Base-by-base conservation (phyloP, 2,329 filamentous ascomycete species). In the Cladosporium halotolerans region DNA sequence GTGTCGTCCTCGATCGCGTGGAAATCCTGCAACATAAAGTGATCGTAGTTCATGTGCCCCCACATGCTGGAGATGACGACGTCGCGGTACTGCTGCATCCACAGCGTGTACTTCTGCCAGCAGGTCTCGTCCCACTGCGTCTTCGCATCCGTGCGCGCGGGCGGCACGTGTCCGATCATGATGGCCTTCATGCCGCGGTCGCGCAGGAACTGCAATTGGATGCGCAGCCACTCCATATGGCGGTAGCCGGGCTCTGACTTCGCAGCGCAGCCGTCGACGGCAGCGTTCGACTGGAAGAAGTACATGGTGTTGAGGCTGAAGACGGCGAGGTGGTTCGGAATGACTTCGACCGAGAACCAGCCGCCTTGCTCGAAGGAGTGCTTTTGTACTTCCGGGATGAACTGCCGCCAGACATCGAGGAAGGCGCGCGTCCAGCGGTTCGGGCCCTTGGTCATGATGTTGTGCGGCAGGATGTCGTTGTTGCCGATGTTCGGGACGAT, bases 1-100 rank as follows among this genome's bases (percentile, higher is more conserved):
- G 76, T 71, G 23, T 74, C 72, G 45, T 89, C 77, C 56, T 87
- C 78, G 51, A 96, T 78, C 1, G 95, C 81, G 39, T 86, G 78
- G 54, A 84, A 88, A 67, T 97, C 92, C 63, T 96, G 89, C 13
- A 99, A 74, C 65, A 97, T 80, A 70, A 99, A 99, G 69, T 99
- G 93, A 63, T 99, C 93, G 59, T 96, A 88, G 66, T 99, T 99
- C 93, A 99, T 97, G 68, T 99, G 93, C 1, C 92, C 93, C 65
- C 87, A 99, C 5, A 95, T 66, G 23, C 83, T 83, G 10, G 81
- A 83, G 16, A 91, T 79, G 16, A 99, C 79, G 36, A 99, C 85
- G 68, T 99, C 93, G 33, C 93, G 86, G 70, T 90, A 99, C 68
- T 95, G 89, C 61, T 83, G 81, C 64, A 92, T 74, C 89, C 91